phyloP scores from a whole-genome alignment of 495 filamentous ascomycete species.

The Tetracladium setigerum region DNA sequence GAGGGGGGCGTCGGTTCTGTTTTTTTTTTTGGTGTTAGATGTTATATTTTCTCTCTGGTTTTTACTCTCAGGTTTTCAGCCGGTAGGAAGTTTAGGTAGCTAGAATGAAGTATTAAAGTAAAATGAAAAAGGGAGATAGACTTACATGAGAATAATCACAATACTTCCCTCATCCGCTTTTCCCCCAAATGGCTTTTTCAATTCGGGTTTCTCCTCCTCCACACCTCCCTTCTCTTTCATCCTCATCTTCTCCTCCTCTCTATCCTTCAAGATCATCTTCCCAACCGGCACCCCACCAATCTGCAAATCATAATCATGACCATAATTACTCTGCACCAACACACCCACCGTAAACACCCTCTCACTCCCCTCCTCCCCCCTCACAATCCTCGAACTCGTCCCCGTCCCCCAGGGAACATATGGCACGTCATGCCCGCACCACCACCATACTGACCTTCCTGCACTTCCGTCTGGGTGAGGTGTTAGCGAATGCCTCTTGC shows the following conservation, averaged over 20 bases:
- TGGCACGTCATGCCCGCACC: constrained; percentile 23
- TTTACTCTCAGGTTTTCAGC: neutral
- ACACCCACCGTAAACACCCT: constrained; percentile 17
- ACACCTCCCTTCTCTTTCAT: neutral
- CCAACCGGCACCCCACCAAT: constrained; percentile 19
- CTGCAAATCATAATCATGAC: constrained; percentile 14
- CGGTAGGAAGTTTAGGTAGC: neutral
- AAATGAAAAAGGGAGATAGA: neutral
- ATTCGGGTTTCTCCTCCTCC: neutral
- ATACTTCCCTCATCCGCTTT: constrained; percentile 25
- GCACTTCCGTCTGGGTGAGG: constrained; percentile 16
- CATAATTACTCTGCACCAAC: constrained; percentile 18
- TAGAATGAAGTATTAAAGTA: neutral
- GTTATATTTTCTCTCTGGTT: no score
- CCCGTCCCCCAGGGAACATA: constrained; percentile 21
- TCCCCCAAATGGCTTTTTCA: neutral
- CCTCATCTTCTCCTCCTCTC: neutral
- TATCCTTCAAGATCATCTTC: constrained; percentile 10
- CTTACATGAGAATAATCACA: constrained; percentile 16
- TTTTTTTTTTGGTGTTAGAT: neutral
- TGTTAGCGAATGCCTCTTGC: constrained; percentile 12
- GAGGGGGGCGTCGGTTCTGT: constrained; percentile 21
- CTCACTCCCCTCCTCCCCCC: constrained; percentile 1
- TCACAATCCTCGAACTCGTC: constrained; percentile 20
- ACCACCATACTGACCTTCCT: constrained; percentile 21